phyloP scores from a whole-genome alignment of 768 basidiomycete genomes.

The Russula brevipes region DNA sequence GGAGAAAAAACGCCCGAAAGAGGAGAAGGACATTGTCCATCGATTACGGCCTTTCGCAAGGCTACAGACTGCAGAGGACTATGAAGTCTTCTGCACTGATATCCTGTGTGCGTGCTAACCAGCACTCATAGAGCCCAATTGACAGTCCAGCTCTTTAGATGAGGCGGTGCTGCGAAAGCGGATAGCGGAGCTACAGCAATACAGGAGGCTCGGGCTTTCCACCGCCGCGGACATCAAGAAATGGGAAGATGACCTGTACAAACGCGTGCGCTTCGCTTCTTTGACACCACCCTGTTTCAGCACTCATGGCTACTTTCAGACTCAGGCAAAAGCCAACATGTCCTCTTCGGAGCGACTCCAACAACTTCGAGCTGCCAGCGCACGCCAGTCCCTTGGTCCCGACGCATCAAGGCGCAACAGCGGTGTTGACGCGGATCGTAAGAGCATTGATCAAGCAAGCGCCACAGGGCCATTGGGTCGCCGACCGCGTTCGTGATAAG shows the following conservation, averaged over 20 bases:
- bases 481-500: constrained; percentile 37
- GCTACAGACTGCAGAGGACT: constrained; percentile 87
- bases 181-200: constrained; percentile 88
- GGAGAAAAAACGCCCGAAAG: constrained; percentile 86
- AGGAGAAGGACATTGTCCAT: constrained; percentile 87
- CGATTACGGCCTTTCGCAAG: constrained; percentile 87
- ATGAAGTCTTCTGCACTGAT: constrained; percentile 81
- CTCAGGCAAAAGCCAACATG: constrained; percentile 54
- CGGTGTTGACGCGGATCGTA: constrained; percentile 46
- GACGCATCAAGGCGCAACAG: constrained; percentile 47
- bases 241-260: constrained; percentile 69
- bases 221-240: constrained; percentile 87
- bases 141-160: constrained; percentile 45
- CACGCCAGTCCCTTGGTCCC: constrained; percentile 50
- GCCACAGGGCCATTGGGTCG: constrained; percentile 39
- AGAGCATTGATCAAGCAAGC: constrained; percentile 47
- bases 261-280: constrained; percentile 51
- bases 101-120: constrained; percentile 66
- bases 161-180: constrained; percentile 82
- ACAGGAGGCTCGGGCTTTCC: constrained; percentile 78
- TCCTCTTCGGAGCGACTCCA: constrained; percentile 46
- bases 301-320: constrained; percentile 36
- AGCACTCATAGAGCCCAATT: neutral
- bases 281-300: constrained; percentile 7
- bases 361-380: constrained; percentile 43